A percentile compares a stretch with the other conserved stretches of the same genome.
Evolutionary conservation across 2,329 filamentous ascomycete species (phyloP).

Genomic region (Thelonectria discophora): DNA sequence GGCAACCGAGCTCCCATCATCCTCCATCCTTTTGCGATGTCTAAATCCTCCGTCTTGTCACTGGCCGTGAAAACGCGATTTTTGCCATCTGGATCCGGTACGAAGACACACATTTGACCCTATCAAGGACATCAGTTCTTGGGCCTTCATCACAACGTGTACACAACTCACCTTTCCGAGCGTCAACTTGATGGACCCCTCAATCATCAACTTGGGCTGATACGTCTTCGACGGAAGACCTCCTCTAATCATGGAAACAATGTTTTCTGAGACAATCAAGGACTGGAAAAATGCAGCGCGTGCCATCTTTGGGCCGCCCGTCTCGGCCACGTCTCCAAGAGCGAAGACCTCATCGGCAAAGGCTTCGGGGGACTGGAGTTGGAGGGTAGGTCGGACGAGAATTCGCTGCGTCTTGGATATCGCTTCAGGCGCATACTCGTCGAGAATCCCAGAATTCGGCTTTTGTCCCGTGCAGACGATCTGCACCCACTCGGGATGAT

Average conservation of each 20-base stretch:
- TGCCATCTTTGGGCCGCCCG: conserved; percentile 29
- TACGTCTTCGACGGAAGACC: neutral
- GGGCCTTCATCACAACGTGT: too few relatives aligned
- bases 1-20: neutral
- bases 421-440: neutral
- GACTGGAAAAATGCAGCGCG: conserved; percentile 26
- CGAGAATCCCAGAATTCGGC: conserved; percentile 19
- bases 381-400: conserved; percentile 18
- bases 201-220: neutral
- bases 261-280: conserved; percentile 14
- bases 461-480: conserved; percentile 31
- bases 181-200: neutral
- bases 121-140: neutral
- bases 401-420: conserved; percentile 11
- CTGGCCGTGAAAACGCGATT: neutral
- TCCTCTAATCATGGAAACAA: conserved; percentile 12
- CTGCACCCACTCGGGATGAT: neutral
- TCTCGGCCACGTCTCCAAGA: conserved; percentile 20
- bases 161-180: conserved; percentile 2
- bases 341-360: conserved; percentile 12
- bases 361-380: neutral
- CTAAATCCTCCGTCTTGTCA: neutral
- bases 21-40: conserved; percentile 2
- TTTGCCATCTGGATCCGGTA: neutral
- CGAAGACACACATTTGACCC: neutral